Conservation (phyloP, 2,329 filamentous ascomycete species). For the Hirsutella minnesotensis region DNA sequence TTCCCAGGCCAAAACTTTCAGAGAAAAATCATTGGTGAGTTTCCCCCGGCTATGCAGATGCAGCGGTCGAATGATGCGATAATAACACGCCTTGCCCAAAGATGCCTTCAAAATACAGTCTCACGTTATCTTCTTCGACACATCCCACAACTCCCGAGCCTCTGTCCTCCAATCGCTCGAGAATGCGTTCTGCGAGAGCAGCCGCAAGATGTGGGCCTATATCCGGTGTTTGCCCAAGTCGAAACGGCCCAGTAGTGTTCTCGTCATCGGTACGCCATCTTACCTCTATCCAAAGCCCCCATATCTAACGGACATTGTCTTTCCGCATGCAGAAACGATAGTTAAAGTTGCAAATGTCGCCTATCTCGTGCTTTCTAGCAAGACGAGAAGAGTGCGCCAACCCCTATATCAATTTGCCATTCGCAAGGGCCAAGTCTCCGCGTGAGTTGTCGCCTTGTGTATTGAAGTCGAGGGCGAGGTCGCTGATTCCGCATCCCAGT, state of each 20-base stretch:
- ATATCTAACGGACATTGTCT: background rate
- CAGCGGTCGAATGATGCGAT: background rate
- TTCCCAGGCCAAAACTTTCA: slow-evolving; percentile 67
- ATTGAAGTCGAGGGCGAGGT: background rate
- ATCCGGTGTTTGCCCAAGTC: slow-evolving; percentile 41
- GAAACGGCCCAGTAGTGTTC: slow-evolving; percentile 41
- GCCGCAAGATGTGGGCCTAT: slow-evolving; percentile 61
- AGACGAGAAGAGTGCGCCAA: slow-evolving; percentile 29
- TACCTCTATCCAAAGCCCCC: background rate
- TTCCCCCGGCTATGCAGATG: no score
- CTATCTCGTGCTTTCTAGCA: slow-evolving; percentile 49
- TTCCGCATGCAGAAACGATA: slow-evolving; percentile 43
- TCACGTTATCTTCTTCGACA: slow-evolving; percentile 74
- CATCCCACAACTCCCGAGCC: slow-evolving; percentile 56
- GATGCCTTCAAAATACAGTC: slow-evolving; percentile 73
- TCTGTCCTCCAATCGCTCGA: slow-evolving; percentile 67
- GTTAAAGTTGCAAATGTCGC: slow-evolving; percentile 53
- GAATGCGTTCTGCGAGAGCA: slow-evolving; percentile 64
- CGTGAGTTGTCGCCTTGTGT: slow-evolving; percentile 32
- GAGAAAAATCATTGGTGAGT: slow-evolving; percentile 61
- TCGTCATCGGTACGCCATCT: slow-evolving; percentile 50
- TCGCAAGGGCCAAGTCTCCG: slow-evolving; percentile 44
- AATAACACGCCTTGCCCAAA: slow-evolving; percentile 10
- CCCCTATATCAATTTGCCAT: slow-evolving; percentile 47
- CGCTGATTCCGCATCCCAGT: slow-evolving; percentile 23